Base-by-base conservation (phyloP, 768 basidiomycete genomes). In the Suillus tomentosus region DNA sequence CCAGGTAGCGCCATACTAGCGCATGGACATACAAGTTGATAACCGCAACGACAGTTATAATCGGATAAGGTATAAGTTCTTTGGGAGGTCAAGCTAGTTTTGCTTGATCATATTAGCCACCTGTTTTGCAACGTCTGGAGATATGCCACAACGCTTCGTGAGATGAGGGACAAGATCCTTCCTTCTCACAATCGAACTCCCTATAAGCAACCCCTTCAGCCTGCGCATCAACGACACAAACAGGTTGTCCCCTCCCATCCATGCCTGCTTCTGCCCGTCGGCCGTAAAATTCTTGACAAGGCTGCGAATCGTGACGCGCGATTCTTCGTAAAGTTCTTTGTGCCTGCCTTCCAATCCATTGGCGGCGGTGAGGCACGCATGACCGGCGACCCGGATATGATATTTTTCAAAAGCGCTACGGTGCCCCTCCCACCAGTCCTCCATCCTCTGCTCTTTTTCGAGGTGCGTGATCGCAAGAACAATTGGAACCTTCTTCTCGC, bases 401-500 rank as follows among this genome's bases (percentile, higher is more conserved):
- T 10, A 45, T n/a, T 11, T n/a, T 0, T 9, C 19, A 4, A 45
- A 5, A 9, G 19, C 3, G 1, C 43, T 45, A 0, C 19, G 0
- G 45, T 45, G 10, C 10, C 19, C 11, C 19, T 45, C 45, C 45
- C 45, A 45, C 45, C 45, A 45, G 4, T 45, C 19, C 45, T 45
- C 45, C 45, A 45, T 45, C 45, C 9, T 45, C 19, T 4, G 19
- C 45, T 45, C 45, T n/a, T 17, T 45, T 45, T 45, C 45, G 19
- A 45, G 45, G 19, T 4, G 0, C 3, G 45, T n/a, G n/a, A 45
- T n/a, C 4, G 19, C 42, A 19, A 43, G 42, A 43, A 19, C 8
- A 19, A 43, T 9, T 0, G 42, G 42, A 3, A 9, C 17, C 42
- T 43, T 43, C 19, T 9, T 43, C 17, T 43, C 42, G 9, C 42